Conservation (phyloP, 1,139 yeast genomes). For the Magnusiomyces suaveolens region DNA sequence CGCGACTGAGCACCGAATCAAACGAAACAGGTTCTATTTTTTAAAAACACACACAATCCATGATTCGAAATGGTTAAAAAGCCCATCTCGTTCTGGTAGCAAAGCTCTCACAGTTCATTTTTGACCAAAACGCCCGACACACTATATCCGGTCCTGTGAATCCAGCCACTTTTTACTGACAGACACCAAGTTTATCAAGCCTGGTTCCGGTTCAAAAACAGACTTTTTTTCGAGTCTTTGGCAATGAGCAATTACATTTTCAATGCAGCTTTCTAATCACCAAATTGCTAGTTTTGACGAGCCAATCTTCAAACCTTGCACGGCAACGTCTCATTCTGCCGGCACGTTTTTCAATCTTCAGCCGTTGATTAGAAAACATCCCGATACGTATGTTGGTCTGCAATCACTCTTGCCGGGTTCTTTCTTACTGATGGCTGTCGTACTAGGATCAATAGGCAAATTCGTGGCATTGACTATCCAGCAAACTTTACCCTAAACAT, state of each 20-base stretch:
- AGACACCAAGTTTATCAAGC: too few relatives aligned
- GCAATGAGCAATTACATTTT: neutral
- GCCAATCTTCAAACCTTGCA: conserved; percentile 16
- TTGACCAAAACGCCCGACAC: too few relatives aligned
- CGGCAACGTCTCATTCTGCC: conserved; percentile 25
- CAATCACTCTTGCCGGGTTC: conserved; percentile 2
- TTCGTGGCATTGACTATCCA: conserved; percentile 62
- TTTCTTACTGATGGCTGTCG: neutral
- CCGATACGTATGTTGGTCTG: conserved; percentile 1
- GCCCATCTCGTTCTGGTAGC: too few relatives aligned
- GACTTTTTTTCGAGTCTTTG: too few relatives aligned
- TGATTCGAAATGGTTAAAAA: too few relatives aligned
- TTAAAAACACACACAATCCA: too few relatives aligned
- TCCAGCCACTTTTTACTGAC: too few relatives aligned
- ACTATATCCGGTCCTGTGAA: too few relatives aligned
- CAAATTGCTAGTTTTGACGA: neutral
- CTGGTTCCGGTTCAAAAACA: too few relatives aligned
- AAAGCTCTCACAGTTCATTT: too few relatives aligned
- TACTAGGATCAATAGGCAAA: conserved; percentile 41
- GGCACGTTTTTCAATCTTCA: conserved; percentile 29
- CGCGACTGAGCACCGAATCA: too few relatives aligned
- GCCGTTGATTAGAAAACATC: conserved; percentile 18
- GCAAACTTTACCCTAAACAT: conserved; percentile 71
- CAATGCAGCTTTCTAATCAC: neutral
- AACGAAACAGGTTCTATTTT: too few relatives aligned